Conservation (phyloP, 2,329 filamentous ascomycete species). For the Aspergillus flavus region DNA sequence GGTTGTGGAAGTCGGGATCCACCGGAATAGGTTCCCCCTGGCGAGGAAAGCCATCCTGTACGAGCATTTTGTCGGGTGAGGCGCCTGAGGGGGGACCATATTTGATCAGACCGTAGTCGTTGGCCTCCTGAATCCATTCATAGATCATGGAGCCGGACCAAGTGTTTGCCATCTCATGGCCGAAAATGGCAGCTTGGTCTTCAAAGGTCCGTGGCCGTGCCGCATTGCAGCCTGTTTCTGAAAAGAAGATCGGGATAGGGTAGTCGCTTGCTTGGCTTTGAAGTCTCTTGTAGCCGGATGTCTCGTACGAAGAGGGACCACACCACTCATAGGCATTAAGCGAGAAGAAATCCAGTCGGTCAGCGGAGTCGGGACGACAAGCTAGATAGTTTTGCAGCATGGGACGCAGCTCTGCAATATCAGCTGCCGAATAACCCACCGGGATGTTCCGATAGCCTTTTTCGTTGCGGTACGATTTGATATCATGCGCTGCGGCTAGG, state of each 20-base stretch:
- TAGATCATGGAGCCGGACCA: constrained; percentile 83
- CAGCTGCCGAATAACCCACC: constrained; percentile 83
- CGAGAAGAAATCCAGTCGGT: constrained; percentile 79
- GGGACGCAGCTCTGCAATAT: constrained; percentile 70
- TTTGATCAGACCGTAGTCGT: constrained; percentile 78
- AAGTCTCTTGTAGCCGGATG: constrained; percentile 70
- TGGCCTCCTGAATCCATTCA: constrained; percentile 85
- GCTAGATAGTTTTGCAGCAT: constrained; percentile 75
- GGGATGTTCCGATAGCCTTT: constrained; percentile 81
- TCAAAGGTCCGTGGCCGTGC: constrained; percentile 46
- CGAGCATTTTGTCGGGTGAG: constrained; percentile 55
- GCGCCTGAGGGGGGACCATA: constrained; percentile 66
- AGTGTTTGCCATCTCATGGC: constrained; percentile 67
- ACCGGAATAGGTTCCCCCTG: constrained; percentile 74
- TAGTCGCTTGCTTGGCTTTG: constrained; percentile 69
- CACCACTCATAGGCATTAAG: constrained; percentile 88
- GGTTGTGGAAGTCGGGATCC: constrained; percentile 75
- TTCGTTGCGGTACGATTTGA: constrained; percentile 76
- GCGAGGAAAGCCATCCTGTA: constrained; percentile 68
- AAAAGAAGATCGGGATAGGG: constrained; percentile 86
- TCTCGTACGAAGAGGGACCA: constrained; percentile 57
- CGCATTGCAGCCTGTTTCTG: constrained; percentile 80
- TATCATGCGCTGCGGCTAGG: constrained; percentile 77
- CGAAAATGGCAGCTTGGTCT: constrained; percentile 78
- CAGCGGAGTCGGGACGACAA: constrained; percentile 68